A percentile compares a stretch with the other conserved stretches of the same genome.
Conservation (phyloP, 768 basidiomycete genomes). For the Russula olivacea region DNA sequence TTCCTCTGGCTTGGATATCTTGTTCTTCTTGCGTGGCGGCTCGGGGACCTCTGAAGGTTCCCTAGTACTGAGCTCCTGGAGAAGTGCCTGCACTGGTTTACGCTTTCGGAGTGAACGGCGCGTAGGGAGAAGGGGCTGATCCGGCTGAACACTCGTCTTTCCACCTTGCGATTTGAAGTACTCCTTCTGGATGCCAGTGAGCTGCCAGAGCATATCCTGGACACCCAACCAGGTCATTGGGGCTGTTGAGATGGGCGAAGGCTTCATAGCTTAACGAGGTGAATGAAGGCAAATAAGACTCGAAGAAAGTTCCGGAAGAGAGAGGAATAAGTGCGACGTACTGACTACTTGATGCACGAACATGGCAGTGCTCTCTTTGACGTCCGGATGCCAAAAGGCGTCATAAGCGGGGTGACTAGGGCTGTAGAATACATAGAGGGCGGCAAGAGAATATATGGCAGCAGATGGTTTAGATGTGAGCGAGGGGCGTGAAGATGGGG, state of each 20-base stretch:
- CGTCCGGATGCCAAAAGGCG: conserved; percentile 21
- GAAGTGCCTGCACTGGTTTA: conserved; percentile 13
- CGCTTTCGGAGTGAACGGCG: conserved; percentile 24
- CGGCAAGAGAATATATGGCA: conserved; percentile 23
- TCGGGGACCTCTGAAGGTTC: conserved; percentile 18
- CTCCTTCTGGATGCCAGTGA: conserved; percentile 23
- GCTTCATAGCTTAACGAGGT: conserved; percentile 4
- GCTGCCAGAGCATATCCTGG: conserved; percentile 25
- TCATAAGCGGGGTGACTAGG: conserved; percentile 24
- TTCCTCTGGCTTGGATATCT: conserved; percentile 9
- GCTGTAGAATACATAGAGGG: conserved; percentile 20
- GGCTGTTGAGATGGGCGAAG: conserved; percentile 19
- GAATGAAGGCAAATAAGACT: neutral
- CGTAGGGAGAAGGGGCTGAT: conserved; percentile 10
- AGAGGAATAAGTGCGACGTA: conserved; percentile 10
- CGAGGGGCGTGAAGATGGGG: conserved; percentile 15
- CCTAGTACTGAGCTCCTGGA: conserved; percentile 8
- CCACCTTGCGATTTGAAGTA: conserved; percentile 16
- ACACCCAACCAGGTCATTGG: conserved; percentile 23
- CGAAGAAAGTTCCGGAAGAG: no score
- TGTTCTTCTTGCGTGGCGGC: conserved; percentile 22
- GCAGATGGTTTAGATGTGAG: conserved; percentile 13
- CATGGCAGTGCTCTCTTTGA: conserved; percentile 17
- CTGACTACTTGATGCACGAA: conserved; percentile 22
- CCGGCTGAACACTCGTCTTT: neutral